Evolutionary conservation across 805 yeast species (phyloP).

Genomic region (Yarrowia deformans): DNA sequence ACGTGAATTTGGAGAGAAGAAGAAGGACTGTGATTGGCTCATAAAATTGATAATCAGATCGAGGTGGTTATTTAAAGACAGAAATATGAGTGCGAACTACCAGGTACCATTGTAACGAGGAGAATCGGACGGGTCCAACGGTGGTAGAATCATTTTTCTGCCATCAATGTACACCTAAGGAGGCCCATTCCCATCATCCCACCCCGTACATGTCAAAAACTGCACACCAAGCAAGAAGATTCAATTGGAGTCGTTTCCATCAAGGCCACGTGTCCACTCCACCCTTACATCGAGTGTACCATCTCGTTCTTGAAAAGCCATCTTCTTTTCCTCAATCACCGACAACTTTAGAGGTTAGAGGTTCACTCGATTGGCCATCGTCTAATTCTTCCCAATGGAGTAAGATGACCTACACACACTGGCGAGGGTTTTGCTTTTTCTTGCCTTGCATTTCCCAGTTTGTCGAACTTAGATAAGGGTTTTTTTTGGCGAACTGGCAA

Average conservation of each 20-base stretch:
- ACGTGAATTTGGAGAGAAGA: background rate
- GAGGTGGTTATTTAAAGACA: background rate
- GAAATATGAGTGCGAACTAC: no score
- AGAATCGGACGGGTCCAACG: background rate
- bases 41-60: background rate
- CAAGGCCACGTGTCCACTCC: conserved; percentile 5
- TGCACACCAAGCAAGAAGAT: no score
- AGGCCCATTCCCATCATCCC: no score
- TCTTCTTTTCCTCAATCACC: background rate
- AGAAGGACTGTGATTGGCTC: background rate
- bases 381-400: conserved; percentile 38
- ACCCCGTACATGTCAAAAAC: no score
- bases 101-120: background rate
- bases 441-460: conserved; percentile 19
- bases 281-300: background rate
- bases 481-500: background rate
- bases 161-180: no score
- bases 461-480: conserved; percentile 15
- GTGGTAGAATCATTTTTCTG: background rate
- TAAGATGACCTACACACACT: conserved; percentile 13
- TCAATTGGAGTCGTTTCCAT: background rate
- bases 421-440: conserved; percentile 15
- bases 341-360: background rate
- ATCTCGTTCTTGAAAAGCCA: background rate
- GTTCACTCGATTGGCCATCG: background rate